Base-by-base conservation (phyloP, 2,329 filamentous ascomycete genomes). In the Pseudopithomyces chartarum region DNA sequence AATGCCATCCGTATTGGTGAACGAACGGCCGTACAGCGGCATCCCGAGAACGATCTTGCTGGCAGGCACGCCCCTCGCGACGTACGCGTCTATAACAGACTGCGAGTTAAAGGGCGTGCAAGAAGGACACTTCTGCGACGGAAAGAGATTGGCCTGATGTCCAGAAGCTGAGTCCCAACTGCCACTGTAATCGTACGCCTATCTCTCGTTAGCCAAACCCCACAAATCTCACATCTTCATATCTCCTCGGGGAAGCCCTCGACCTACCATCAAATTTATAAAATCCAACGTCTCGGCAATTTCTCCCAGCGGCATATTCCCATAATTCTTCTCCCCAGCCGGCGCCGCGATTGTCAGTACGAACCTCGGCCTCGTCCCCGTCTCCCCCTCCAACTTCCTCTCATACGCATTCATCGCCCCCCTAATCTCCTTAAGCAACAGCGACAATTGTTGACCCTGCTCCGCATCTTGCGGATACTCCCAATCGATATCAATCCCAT, bases 1-100 rank as follows among this genome's bases (percentile, higher is more conserved):
- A 0, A 86, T 84, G 0, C 92, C 93, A 23, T 89, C 83, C 0
- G 94, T 97, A 61, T 87, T 85, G 64, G 87, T 82, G 73, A 97
- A 98, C 0, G 91, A 87, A 34, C 92, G 90, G 1, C 94, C 94
- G 72, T 97, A 98, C 12, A 98, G 80, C 2, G 94, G 93, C 90
- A 97, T 94, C 2, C 94, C 93, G 13, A 97, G 76, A 2, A 97
- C 90, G 52, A 98, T 85, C 78, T 97, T 97, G 58, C 81, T 71
- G 0, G 87, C 72, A 0, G 82, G 70, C 0, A 97, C 87, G 6
- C 80, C 79, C 3, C 83, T 82, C 1, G 78, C 71, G 15, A 84
- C 79, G 78, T 97, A 98, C 65, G 86, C 82, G 12, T 86, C 79
- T 6, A 98, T 79, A 0, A 93, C 92, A 1, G 82, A 80, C 3